Percentiles rank a stretch among this genome's conserved stretches.
phyloP scores from a whole-genome alignment of 345 rosid genomes.

The Eucalyptus marginata region DNA sequence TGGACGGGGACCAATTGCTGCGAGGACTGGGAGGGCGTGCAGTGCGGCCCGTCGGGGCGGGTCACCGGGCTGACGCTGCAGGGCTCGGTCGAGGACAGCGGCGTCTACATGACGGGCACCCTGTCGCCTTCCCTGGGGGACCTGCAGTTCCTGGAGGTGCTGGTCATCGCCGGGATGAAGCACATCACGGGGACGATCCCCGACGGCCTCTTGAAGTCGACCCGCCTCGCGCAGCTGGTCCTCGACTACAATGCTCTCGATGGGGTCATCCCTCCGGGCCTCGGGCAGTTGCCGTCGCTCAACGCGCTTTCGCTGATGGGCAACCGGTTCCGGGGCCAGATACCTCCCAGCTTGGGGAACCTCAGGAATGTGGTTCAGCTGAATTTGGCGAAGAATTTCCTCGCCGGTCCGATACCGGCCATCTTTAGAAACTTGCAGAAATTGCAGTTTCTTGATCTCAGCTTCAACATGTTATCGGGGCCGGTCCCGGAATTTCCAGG shows the following conservation, averaged over 20 bases:
- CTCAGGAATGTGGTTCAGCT: conserved; percentile 29
- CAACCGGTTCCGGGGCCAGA: conserved; percentile 47
- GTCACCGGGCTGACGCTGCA: conserved; percentile 47
- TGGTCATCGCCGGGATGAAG: conserved; percentile 64
- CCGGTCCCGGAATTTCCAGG: conserved; percentile 44
- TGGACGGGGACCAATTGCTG: conserved; percentile 81
- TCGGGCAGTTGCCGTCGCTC: conserved; percentile 45
- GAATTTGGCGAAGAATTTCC: conserved; percentile 42
- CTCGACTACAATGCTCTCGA: conserved; percentile 66
- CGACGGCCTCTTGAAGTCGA: conserved; percentile 32
- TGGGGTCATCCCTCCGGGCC: conserved; percentile 52
- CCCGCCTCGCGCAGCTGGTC: conserved; percentile 38
- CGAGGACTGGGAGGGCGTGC: conserved; percentile 84
- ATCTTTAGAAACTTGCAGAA: conserved; percentile 26
- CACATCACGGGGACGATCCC: conserved; percentile 74
- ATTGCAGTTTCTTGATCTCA: conserved; percentile 68
- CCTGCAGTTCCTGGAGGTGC: conserved; percentile 41
- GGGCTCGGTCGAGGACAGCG: conserved; percentile 28
- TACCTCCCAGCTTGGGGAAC: conserved; percentile 59
- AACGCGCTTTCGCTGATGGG: conserved; percentile 48
- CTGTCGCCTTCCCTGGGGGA: conserved; percentile 58
- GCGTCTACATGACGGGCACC: conserved; percentile 65
- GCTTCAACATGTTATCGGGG: conserved; percentile 64
- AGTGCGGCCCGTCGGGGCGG: conserved; percentile 61
- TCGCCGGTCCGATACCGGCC: conserved; percentile 63